phyloP scores from a whole-genome alignment of 2,329 filamentous ascomycete species.

The Acrocalymma vagum region DNA sequence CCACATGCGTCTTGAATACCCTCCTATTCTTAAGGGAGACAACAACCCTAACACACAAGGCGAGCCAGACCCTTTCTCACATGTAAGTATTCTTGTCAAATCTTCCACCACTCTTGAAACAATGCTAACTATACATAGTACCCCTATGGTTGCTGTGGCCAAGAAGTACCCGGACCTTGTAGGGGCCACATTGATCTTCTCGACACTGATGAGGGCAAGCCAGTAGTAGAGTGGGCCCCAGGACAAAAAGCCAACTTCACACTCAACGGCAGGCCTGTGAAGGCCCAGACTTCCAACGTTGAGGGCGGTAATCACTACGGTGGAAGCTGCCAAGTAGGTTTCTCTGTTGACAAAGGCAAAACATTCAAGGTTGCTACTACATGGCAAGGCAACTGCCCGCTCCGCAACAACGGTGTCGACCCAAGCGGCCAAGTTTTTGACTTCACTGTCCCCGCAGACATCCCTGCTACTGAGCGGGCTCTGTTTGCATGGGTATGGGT shows the following conservation, averaged over 20 bases:
- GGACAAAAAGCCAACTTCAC: conserved; percentile 53
- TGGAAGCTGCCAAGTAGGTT: conserved; percentile 57
- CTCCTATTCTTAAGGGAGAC: conserved; percentile 52
- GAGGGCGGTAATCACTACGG: conserved; percentile 55
- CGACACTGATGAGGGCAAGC: conserved; percentile 51
- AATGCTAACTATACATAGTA: conserved; percentile 53
- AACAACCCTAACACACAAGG: conserved; percentile 54
- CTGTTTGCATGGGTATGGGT: conserved; percentile 59
- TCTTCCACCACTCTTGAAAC: conserved; percentile 26
- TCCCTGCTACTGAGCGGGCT: conserved; percentile 50
- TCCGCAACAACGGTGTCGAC: conserved; percentile 47
- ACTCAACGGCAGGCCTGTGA: conserved; percentile 38
- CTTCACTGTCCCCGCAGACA: conserved; percentile 54
- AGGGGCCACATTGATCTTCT: conserved; percentile 55
- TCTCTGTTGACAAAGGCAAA: conserved; percentile 52
- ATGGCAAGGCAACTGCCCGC: conserved; percentile 59
- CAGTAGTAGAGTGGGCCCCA: conserved; percentile 53
- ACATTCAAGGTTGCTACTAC: conserved; percentile 56
- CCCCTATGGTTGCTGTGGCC: conserved; percentile 57
- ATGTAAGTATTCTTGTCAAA: no score
- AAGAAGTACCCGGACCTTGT: conserved; percentile 47
- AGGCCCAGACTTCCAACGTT: conserved; percentile 30
- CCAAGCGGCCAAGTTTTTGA: conserved; percentile 54
- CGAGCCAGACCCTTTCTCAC: conserved; percentile 40
- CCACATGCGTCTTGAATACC: conserved; percentile 55